Conservation (phyloP, 1,139 yeast genomes). For the Blastobotrys proliferans region DNA sequence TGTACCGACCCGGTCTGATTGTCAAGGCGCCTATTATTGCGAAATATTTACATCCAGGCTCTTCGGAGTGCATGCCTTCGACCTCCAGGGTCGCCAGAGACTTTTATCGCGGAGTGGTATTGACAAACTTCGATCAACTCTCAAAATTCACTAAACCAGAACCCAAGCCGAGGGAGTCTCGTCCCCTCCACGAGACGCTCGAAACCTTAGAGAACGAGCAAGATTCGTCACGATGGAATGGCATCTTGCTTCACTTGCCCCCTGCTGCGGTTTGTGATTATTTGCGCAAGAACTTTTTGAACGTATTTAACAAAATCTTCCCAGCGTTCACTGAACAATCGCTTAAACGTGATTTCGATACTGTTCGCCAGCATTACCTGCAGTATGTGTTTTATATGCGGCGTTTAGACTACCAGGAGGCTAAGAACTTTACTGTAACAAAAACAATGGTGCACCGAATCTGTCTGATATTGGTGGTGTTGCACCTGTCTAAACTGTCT, state of each 20-base stretch:
- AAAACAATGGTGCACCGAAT: slow-evolving; percentile 19
- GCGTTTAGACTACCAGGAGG: background rate
- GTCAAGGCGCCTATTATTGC: too few species aligned
- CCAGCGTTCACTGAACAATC: slow-evolving; percentile 15
- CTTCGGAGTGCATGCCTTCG: too few species aligned
- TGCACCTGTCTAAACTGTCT: slow-evolving; percentile 19
- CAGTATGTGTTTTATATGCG: slow-evolving; percentile 1
- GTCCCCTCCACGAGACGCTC: too few species aligned
- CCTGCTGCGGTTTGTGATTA: slow-evolving; percentile 17
- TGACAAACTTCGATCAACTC: background rate
- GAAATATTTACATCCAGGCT: too few species aligned
- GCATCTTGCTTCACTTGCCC: slow-evolving; percentile 20
- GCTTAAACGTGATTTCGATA: slow-evolving; percentile 2
- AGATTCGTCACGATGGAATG: slow-evolving; percentile 16
- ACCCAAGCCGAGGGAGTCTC: background rate
- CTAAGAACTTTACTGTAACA: background rate
- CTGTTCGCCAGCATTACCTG: slow-evolving; percentile 10
- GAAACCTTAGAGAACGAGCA: too few species aligned
- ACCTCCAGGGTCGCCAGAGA: too few species aligned
- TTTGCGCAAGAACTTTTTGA: slow-evolving; percentile 17
- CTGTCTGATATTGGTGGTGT: slow-evolving; percentile 20
- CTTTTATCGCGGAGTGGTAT: background rate
- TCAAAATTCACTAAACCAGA: background rate
- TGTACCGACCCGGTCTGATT: too few species aligned
- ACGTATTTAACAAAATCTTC: slow-evolving; percentile 19